A percentile compares a stretch with the other conserved stretches of the same genome.
These are phyloP conservation scores for Aspergillus baeticus DNA, from an alignment of 495 filamentous ascomycete species.

Conservation along the genomic window DNA sequence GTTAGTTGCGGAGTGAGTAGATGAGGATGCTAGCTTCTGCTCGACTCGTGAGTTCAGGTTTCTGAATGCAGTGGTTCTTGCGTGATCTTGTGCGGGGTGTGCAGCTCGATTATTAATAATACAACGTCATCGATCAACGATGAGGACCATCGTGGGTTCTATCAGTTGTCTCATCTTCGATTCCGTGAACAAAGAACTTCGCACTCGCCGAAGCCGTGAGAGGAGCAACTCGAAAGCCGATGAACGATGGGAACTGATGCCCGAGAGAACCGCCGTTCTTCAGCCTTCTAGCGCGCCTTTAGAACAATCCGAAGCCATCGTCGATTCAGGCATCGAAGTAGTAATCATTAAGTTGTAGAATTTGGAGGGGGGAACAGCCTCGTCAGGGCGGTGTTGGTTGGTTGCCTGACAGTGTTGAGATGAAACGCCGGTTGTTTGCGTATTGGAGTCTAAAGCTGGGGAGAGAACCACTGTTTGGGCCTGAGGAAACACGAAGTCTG, in stretches of 20 bases:
- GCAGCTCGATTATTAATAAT: neutral
- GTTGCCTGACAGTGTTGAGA: neutral
- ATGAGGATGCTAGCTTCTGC: neutral
- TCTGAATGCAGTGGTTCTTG: neutral
- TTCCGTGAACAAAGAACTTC: neutral
- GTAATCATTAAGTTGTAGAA: too few relatives aligned
- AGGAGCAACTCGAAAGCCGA: neutral
- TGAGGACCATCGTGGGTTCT: neutral
- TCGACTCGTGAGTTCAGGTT: neutral
- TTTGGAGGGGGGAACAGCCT: neutral
- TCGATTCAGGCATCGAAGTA: neutral
- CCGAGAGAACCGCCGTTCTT: neutral
- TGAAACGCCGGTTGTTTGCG: slow-evolving; percentile 6
- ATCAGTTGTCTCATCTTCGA: neutral
- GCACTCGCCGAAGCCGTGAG: too few relatives aligned
- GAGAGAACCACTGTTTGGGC: slow-evolving; percentile 1
- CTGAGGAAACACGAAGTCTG: neutral
- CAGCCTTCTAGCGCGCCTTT: slow-evolving; percentile 3
- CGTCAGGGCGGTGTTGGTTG: slow-evolving; percentile 4
- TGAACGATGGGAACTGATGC: neutral
- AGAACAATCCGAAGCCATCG: slow-evolving; percentile 5
- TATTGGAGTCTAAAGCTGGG: neutral
- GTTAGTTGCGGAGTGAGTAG: neutral
- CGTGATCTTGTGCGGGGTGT: slow-evolving; percentile 2
- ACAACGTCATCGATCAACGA: neutral